Conservation (phyloP, 257 asterid genomes). For the Prunella vulgaris region DNA sequence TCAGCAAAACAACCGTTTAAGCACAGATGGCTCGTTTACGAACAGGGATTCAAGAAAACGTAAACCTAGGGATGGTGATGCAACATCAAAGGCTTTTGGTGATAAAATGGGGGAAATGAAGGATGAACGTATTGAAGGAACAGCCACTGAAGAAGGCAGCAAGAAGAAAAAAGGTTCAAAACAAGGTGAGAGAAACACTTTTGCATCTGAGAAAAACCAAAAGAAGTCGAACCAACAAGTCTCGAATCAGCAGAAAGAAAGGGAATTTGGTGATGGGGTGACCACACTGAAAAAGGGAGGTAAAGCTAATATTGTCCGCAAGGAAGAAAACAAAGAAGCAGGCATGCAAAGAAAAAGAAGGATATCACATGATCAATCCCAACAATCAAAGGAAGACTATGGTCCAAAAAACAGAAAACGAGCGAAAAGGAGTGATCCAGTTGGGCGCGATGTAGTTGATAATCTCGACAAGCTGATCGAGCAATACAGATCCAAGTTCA, state of each 20-base stretch:
- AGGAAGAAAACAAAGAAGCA: constrained; percentile 25
- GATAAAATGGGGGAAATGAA: constrained; percentile 27
- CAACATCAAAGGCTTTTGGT: constrained; percentile 23
- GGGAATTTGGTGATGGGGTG: constrained; percentile 16
- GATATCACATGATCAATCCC: constrained; percentile 23
- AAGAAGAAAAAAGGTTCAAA: constrained; percentile 30
- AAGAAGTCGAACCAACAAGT: constrained; percentile 23
- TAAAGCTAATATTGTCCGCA: neutral
- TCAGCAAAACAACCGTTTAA: constrained; percentile 25
- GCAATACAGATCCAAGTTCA: constrained; percentile 65
- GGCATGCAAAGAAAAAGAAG: constrained; percentile 27
- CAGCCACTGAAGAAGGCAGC: constrained; percentile 25
- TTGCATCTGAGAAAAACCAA: constrained; percentile 20
- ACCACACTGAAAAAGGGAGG: neutral
- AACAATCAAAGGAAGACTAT: constrained; percentile 27
- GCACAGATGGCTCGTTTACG: constrained; percentile 20
- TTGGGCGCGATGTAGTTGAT: constrained; percentile 72
- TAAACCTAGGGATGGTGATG: constrained; percentile 35
- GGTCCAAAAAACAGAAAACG: constrained; percentile 38
- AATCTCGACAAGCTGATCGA: constrained; percentile 76
- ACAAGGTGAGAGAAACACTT: constrained; percentile 15
- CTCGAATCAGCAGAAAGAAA: constrained; percentile 21
- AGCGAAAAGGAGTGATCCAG: constrained; percentile 54
- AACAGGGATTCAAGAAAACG: constrained; percentile 46
- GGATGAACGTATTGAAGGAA: constrained; percentile 25